A percentile compares a stretch with the other conserved stretches of the same genome.
Conservation (phyloP, 495 filamentous ascomycete species). For the Daldinia caldariorum region DNA sequence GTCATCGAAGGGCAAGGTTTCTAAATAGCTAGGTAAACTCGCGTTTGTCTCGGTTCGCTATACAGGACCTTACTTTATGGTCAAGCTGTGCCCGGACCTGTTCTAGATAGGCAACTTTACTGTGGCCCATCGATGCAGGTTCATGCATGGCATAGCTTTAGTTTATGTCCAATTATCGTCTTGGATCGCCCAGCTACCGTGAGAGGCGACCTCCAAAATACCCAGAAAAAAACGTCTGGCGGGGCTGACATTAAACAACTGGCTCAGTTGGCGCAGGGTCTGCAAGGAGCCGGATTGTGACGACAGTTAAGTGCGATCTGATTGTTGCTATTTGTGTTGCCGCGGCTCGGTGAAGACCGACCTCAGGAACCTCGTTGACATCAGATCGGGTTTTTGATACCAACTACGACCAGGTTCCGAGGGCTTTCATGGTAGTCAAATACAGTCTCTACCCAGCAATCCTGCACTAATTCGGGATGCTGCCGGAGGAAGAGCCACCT, state of each 20-base stretch:
- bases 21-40: constrained; percentile 39
- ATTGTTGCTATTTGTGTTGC: constrained; percentile 17
- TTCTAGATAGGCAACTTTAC: constrained; percentile 39
- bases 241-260: constrained; percentile 31
- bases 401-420: constrained; percentile 88
- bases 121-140: constrained; percentile 45
- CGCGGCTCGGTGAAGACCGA: constrained; percentile 36
- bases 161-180: constrained; percentile 39
- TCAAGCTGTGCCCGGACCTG: constrained; percentile 12
- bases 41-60: constrained; percentile 18
- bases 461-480: constrained; percentile 69
- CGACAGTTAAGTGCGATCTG: constrained; percentile 22
- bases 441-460: constrained; percentile 90
- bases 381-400: constrained; percentile 70
- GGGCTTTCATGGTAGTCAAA: constrained; percentile 92
- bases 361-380: constrained; percentile 21
- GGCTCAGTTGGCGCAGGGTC: constrained; percentile 36
- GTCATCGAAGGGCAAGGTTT: constrained; percentile 35
- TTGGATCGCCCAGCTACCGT: constrained; percentile 31
- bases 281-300: constrained; percentile 34
- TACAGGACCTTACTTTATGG: background rate
- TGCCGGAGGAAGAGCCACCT: constrained; percentile 89
- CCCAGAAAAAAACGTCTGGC: constrained; percentile 26
- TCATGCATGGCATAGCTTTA: constrained; percentile 49
- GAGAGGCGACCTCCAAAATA: constrained; percentile 25